Percentiles rank a stretch among this genome's conserved stretches.
These are phyloP conservation scores for Komagataella phaffii DNA, from an alignment of 805 yeast genomes.

Conservation along the genomic window DNA sequence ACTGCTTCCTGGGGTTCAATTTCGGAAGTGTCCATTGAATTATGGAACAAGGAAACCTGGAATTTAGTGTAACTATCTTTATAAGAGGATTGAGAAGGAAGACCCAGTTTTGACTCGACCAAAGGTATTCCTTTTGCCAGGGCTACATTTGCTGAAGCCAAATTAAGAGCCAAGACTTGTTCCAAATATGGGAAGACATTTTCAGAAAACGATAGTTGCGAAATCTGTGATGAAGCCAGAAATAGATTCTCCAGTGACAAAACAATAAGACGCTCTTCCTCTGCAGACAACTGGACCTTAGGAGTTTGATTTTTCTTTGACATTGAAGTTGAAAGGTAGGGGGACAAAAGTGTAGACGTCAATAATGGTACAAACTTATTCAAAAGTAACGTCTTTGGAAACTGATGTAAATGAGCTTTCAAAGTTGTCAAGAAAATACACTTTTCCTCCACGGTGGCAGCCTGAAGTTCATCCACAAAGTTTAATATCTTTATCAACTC, in stretches of 20 bases:
- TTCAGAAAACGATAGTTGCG: constrained; percentile 70
- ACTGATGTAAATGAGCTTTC: constrained; percentile 34
- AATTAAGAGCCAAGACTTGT: constrained; percentile 11
- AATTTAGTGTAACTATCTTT: constrained; percentile 14
- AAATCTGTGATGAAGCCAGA: constrained; percentile 48
- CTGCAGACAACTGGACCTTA: constrained; percentile 3
- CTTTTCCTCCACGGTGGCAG: constrained; percentile 58
- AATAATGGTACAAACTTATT: constrained; percentile 68
- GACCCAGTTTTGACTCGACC: constrained; percentile 15
- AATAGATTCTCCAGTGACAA: constrained; percentile 42
- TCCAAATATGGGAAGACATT: constrained; percentile 37
- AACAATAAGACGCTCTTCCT: constrained; percentile 26
- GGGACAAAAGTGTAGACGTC: constrained; percentile 29
- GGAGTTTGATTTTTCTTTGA: constrained; percentile 6
- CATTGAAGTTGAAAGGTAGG: constrained; percentile 17
- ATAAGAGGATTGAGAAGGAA: constrained; percentile 10
- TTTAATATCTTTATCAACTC: constrained; percentile 70
- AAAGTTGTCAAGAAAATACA: constrained; percentile 56
- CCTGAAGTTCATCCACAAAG: constrained; percentile 71
- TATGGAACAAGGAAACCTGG: constrained; percentile 17
- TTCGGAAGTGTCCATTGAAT: constrained; percentile 10
- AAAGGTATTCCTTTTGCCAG: constrained; percentile 15
- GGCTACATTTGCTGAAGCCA: constrained; percentile 16
- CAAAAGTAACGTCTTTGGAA: constrained; percentile 42
- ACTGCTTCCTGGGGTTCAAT: constrained; percentile 7